phyloP scores from a whole-genome alignment of 495 filamentous ascomycete species.

The Cladorrhinum samala region DNA sequence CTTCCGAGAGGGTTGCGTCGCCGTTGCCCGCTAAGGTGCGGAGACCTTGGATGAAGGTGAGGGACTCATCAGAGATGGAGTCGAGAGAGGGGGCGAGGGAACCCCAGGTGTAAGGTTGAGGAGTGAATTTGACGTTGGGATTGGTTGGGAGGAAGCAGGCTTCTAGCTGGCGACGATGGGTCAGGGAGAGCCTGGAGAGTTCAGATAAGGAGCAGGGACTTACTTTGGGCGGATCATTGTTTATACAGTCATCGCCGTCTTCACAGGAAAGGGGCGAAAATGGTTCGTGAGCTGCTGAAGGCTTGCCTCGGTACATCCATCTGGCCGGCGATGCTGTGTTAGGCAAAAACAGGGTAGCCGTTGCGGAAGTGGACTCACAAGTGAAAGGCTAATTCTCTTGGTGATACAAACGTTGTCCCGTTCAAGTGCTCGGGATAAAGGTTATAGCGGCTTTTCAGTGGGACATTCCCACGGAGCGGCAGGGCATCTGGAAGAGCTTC shows the following conservation, averaged over 20 bases:
- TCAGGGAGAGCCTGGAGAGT: too few species aligned
- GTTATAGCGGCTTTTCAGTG: constrained; percentile 56
- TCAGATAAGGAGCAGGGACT: not conserved
- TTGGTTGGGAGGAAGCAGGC: constrained; percentile 40
- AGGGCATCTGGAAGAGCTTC: constrained; percentile 26
- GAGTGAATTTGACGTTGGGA: constrained; percentile 50
- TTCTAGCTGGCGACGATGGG: constrained; percentile 15
- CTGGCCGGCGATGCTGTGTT: constrained; percentile 35
- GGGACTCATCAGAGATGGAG: constrained; percentile 34
- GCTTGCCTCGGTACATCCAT: constrained; percentile 71
- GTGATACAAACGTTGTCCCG: constrained; percentile 75
- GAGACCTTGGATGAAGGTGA: constrained; percentile 62
- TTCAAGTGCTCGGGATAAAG: constrained; percentile 75
- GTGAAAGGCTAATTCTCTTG: constrained; percentile 52
- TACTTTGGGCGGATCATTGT: too few species aligned
- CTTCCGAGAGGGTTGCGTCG: constrained; percentile 60
- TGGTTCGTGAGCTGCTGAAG: constrained; percentile 56
- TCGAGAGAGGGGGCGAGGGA: constrained; percentile 43
- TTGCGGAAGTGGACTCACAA: constrained; percentile 8
- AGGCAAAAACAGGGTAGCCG: not conserved
- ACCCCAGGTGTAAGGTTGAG: constrained; percentile 69
- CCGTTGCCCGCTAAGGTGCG: constrained; percentile 63
- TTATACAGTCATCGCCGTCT: too few species aligned
- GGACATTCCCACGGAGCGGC: constrained; percentile 54
- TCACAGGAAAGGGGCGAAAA: too few species aligned